Percentiles rank a stretch among this genome's conserved stretches.
Evolutionary conservation across 306 rosid species (phyloP).

Genomic region (Styphnolobium japonicum): DNA sequence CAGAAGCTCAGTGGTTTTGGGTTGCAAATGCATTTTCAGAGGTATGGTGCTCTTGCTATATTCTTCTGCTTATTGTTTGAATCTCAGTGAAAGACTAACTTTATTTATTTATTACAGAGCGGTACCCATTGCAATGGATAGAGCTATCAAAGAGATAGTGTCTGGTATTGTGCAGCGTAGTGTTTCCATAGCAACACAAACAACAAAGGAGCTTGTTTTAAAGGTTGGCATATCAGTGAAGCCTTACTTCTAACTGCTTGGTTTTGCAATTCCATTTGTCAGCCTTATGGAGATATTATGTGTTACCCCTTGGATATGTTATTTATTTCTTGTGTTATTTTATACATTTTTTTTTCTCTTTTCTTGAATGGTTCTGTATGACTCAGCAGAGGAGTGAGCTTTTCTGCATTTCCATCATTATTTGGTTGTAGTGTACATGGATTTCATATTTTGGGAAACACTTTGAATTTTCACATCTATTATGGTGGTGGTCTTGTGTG

Average conservation of each 20-base stretch:
- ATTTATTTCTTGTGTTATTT: not conserved
- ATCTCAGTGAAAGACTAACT: constrained; percentile 13
- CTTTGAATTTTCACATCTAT: too few species aligned
- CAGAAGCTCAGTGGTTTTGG: constrained; percentile 69
- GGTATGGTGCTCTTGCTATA: constrained; percentile 46
- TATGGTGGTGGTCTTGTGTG: not conserved
- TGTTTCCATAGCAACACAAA: constrained; percentile 97
- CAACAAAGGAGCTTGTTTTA: constrained; percentile 95
- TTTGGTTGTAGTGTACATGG: not conserved
- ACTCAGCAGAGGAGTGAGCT: not conserved
- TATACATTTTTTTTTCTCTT: not conserved
- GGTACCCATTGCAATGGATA: constrained; percentile 92
- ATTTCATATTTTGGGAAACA: too few species aligned
- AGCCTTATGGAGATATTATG: not conserved
- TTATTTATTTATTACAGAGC: constrained; percentile 44
- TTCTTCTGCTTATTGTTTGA: constrained; percentile 13
- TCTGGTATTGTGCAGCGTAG: constrained; percentile 89
- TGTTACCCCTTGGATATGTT: not conserved
- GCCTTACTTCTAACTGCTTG: not conserved
- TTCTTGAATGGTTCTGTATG: not conserved
- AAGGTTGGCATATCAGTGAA: constrained; percentile 55
- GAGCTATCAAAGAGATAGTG: constrained; percentile 93
- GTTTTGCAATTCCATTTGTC: not conserved
- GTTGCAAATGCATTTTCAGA: constrained; percentile 84
- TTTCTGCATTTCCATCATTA: not conserved